Percentiles rank a stretch among this genome's conserved stretches.
Evolutionary conservation across 352 stramenopile species (phyloP).

Genomic region (Pythium angustatum): DNA sequence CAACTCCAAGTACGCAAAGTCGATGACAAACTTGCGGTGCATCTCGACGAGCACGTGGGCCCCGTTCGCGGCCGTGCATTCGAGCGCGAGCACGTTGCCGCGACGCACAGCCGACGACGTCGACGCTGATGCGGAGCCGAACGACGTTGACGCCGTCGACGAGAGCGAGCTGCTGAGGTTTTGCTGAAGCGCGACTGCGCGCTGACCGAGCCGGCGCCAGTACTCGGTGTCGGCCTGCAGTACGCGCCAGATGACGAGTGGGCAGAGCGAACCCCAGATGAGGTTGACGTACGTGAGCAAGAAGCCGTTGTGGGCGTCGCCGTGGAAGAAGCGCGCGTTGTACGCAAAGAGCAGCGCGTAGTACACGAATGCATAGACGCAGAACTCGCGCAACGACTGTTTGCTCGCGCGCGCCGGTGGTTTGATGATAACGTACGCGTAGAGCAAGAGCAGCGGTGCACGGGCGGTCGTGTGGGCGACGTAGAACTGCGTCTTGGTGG

Average conservation of each 20-base stretch:
- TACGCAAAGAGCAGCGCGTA: conserved; percentile 29
- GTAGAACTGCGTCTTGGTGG: conserved; percentile 34
- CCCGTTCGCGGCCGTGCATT: conserved; percentile 30
- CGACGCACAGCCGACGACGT: conserved; percentile 23
- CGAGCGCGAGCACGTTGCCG: conserved; percentile 11
- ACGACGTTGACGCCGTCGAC: conserved; percentile 33
- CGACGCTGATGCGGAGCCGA: neutral
- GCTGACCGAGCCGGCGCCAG: conserved; percentile 63
- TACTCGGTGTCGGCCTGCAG: conserved; percentile 72
- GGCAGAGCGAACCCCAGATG: conserved; percentile 47
- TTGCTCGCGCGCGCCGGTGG: conserved; percentile 48
- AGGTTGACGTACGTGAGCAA: conserved; percentile 63
- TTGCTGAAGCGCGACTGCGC: conserved; percentile 51
- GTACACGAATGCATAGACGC: conserved; percentile 40
- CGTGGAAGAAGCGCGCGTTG: conserved; percentile 51
- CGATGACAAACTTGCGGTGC: conserved; percentile 61
- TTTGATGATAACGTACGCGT: conserved; percentile 44
- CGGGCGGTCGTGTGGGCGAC: conserved; percentile 35
- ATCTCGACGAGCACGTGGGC: conserved; percentile 67
- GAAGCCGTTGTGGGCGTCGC: conserved; percentile 49
- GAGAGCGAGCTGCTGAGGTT: conserved; percentile 19
- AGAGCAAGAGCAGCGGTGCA: conserved; percentile 40
- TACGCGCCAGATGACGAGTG: conserved; percentile 72
- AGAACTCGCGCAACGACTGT: conserved; percentile 59
- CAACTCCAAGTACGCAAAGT: conserved; percentile 67